These are phyloP conservation scores for Colletotrichum sp. DNA, from an alignment of 2,329 filamentous ascomycete genomes.

Conservation along the genomic window DNA sequence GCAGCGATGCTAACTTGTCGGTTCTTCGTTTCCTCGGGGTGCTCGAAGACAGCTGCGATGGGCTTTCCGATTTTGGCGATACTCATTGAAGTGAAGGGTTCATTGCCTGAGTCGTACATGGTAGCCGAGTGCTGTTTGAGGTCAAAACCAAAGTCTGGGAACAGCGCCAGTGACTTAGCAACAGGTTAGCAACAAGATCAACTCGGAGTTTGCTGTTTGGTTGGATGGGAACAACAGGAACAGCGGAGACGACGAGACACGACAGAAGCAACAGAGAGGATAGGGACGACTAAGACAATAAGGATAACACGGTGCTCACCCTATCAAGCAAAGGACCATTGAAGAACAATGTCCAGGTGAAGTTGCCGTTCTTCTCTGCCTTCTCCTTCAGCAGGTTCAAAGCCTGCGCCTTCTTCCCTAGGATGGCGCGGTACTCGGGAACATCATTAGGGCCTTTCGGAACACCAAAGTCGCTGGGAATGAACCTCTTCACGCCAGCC, in stretches of 20 bases:
- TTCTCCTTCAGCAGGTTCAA: accelerated
- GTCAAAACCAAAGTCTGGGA: neutral
- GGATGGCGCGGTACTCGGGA: neutral
- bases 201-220: neutral
- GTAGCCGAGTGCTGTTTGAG: accelerated
- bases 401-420: neutral
- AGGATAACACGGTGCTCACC: neutral
- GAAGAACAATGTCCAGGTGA: neutral
- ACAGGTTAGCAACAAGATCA: neutral
- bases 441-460: neutral
- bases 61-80: neutral
- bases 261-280: neutral
- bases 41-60: neutral
- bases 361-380: neutral
- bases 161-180: neutral
- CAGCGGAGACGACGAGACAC: neutral
- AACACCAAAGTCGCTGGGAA: neutral
- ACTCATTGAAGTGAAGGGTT: neutral
- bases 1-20: neutral
- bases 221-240: neutral
- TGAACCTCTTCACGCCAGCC: neutral
- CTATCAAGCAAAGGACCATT: neutral
- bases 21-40: neutral
- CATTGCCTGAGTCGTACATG: neutral
- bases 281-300: neutral